These are phyloP conservation scores for Pestalotiopsis sp. DNA, from an alignment of 2,329 filamentous ascomycete genomes.

Conservation along the genomic window DNA sequence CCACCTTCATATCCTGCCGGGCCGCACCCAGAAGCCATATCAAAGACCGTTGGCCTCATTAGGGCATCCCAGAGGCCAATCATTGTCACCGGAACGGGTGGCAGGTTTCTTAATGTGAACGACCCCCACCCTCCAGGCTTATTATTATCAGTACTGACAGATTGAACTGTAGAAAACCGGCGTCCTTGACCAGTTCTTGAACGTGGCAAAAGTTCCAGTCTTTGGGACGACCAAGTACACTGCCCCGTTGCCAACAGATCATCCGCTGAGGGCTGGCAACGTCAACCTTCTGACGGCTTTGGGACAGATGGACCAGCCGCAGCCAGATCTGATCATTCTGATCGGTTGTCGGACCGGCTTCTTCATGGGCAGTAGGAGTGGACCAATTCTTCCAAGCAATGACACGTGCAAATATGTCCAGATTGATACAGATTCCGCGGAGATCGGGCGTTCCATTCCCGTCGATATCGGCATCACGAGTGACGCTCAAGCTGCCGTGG, in stretches of 20 bases:
- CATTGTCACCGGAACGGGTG: slow-evolving; percentile 44
- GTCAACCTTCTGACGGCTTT: slow-evolving; percentile 30
- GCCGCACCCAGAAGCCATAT: slow-evolving; percentile 33
- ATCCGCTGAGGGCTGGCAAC: slow-evolving; percentile 36
- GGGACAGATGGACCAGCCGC: slow-evolving; percentile 28
- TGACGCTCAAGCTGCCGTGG: slow-evolving; percentile 36
- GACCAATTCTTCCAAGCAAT: slow-evolving; percentile 38
- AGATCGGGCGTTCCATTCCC: slow-evolving; percentile 43
- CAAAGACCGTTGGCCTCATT: slow-evolving; percentile 26
- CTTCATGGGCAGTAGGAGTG: slow-evolving; percentile 38
- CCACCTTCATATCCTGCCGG: slow-evolving; percentile 35
- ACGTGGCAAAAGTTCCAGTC: slow-evolving; percentile 37
- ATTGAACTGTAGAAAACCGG: slow-evolving; percentile 4
- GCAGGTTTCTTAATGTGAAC: slow-evolving; percentile 9
- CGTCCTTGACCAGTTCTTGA: slow-evolving; percentile 32
- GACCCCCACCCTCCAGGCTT: not conserved
- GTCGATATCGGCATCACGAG: slow-evolving; percentile 41
- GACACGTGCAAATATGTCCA: slow-evolving; percentile 38
- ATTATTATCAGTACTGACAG: slow-evolving; percentile 21
- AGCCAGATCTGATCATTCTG: slow-evolving; percentile 40
- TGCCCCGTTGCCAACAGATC: slow-evolving; percentile 28
- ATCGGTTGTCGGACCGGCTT: slow-evolving; percentile 43
- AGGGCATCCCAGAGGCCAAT: slow-evolving; percentile 36
- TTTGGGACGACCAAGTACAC: slow-evolving; percentile 42
- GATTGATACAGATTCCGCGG: slow-evolving; percentile 42